These are phyloP conservation scores for Colletotrichum higginsianum DNA, from an alignment of 2,329 filamentous ascomycete species.

Conservation along the genomic window DNA sequence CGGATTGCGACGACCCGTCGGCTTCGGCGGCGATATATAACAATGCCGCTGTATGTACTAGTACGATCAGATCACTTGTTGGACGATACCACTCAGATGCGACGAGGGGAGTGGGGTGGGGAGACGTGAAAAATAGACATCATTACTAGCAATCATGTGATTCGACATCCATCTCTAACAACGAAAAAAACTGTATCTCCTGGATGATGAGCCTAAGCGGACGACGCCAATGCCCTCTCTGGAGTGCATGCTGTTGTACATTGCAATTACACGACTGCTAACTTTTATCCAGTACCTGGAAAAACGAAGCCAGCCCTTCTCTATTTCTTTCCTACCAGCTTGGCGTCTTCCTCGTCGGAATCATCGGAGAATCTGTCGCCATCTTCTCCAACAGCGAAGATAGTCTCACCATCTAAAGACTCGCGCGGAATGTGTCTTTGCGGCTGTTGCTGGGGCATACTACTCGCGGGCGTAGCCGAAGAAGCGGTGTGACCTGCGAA, in stretches of 20 bases:
- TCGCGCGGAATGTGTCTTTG: constrained; percentile 62
- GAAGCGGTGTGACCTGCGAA: constrained; percentile 38
- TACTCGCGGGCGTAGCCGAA: constrained; percentile 30
- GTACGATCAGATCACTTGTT: not conserved
- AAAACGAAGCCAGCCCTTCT: constrained; percentile 14
- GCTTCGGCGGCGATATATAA: constrained; percentile 84
- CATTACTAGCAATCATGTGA: constrained; percentile 10
- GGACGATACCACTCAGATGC: constrained; percentile 2
- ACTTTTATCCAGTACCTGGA: constrained; percentile 13
- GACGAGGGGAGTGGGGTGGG: not conserved
- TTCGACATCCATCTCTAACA: constrained; percentile 22
- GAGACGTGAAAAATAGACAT: no score
- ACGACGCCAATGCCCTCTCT: constrained; percentile 28
- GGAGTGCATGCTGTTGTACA: constrained; percentile 36
- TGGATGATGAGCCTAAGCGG: constrained; percentile 15
- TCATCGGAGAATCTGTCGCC: constrained; percentile 87
- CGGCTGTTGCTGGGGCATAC: constrained; percentile 38
- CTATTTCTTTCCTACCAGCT: constrained; percentile 65
- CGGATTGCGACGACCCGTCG: constrained; percentile 83
- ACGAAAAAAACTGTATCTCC: not conserved
- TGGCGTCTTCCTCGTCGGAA: constrained; percentile 73
- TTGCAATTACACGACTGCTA: constrained; percentile 36
- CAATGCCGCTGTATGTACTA: not conserved
- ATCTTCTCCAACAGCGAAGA: constrained; percentile 93
- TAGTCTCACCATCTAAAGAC: constrained; percentile 87